Conservation (phyloP, 345 rosid species). For the Brassica nigra region DNA sequence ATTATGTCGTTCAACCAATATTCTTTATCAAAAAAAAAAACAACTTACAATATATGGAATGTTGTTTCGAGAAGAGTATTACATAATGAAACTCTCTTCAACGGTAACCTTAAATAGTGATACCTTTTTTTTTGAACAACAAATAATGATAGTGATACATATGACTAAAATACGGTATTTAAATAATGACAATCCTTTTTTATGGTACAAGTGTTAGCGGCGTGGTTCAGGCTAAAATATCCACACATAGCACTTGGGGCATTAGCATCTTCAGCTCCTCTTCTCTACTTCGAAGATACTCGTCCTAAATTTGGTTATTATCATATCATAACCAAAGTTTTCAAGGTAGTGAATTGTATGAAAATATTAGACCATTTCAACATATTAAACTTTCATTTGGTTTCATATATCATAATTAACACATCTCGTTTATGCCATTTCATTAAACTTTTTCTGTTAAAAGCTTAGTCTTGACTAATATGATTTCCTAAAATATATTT, state of each 20-base stretch:
- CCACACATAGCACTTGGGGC: slow-evolving; percentile 69
- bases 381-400: neutral
- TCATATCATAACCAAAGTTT: slow-evolving; percentile 52
- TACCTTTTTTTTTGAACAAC: too few species aligned
- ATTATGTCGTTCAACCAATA: neutral
- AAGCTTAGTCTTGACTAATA: neutral
- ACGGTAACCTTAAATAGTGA: neutral
- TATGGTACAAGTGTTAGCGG: slow-evolving; percentile 56
- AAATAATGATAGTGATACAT: neutral
- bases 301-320: slow-evolving; percentile 55
- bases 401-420: neutral
- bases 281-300: slow-evolving; percentile 56
- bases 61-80: neutral
- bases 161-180: neutral
- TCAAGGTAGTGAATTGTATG: slow-evolving; percentile 40
- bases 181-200: neutral
- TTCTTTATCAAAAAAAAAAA: neutral
- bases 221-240: slow-evolving; percentile 75
- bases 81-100: neutral
- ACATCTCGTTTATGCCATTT: neutral
- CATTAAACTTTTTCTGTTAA: neutral
- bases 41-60: neutral
- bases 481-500: neutral
- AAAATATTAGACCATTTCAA: neutral
- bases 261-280: slow-evolving; percentile 73